These are phyloP conservation scores for Metschnikowia gelsemii DNA, from an alignment of 805 yeast genomes.

Conservation along the genomic window DNA sequence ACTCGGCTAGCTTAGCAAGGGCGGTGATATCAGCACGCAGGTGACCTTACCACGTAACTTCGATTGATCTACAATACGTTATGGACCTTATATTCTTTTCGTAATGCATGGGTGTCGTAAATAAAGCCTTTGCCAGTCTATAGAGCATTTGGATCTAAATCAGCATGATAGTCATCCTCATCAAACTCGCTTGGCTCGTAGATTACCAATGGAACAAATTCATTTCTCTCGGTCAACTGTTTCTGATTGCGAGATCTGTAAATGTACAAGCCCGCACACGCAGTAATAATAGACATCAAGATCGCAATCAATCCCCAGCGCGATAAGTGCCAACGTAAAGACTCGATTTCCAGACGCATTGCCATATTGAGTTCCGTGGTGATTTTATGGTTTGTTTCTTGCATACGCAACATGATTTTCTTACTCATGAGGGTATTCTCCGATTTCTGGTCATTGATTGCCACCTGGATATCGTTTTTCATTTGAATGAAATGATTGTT, in stretches of 20 bases:
- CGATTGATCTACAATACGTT: not conserved
- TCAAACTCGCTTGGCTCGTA: conserved; percentile 51
- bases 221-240: conserved; percentile 27
- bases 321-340: conserved; percentile 89
- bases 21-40: no score
- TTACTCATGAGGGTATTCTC: conserved; percentile 78
- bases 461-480: conserved; percentile 78
- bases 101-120: not conserved
- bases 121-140: conserved; percentile 6
- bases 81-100: not conserved
- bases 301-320: conserved; percentile 83
- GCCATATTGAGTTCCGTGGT: conserved; percentile 79
- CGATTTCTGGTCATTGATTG: conserved; percentile 80
- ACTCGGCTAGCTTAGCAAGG: no score
- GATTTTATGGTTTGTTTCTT: conserved; percentile 81
- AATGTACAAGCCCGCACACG: conserved; percentile 53
- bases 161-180: conserved; percentile 55
- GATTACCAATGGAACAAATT: conserved; percentile 43
- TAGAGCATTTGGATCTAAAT: conserved; percentile 39
- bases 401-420: conserved; percentile 64
- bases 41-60: no score
- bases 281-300: conserved; percentile 58
- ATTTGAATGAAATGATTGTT: conserved; percentile 56
- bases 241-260: conserved; percentile 27
- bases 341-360: conserved; percentile 82